Evolutionary conservation across 768 basidiomycete species (phyloP).

Genomic region (Dioszegia aurantiaca): DNA sequence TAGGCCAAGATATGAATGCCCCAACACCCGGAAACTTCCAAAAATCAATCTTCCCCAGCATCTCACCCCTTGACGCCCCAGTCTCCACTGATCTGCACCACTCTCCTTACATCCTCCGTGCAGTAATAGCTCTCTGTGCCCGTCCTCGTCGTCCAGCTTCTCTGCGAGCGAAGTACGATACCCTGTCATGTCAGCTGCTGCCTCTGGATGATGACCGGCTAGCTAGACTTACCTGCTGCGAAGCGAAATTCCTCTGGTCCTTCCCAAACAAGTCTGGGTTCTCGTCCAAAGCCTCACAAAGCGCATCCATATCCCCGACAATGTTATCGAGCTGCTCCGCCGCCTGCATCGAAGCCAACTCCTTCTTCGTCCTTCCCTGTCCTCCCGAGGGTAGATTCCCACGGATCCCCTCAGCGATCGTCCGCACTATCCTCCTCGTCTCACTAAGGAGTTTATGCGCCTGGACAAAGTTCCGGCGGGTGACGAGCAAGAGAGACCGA

Average conservation of each 20-base stretch:
- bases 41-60: neutral
- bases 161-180: conserved; percentile 92
- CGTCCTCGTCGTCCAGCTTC: conserved; percentile 88
- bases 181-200: conserved; percentile 59
- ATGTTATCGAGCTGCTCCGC: conserved; percentile 20
- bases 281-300: conserved; percentile 84
- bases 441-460: conserved; percentile 78
- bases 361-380: conserved; percentile 13
- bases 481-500: conserved; percentile 84
- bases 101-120: conserved; percentile 64
- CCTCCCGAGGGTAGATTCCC: conserved; percentile 15
- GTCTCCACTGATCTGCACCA: conserved; percentile 34
- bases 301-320: conserved; percentile 62
- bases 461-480: conserved; percentile 82
- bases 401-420: conserved; percentile 72
- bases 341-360: conserved; percentile 56
- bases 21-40: too few relatives aligned
- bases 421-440: conserved; percentile 83
- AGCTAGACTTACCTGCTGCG: conserved; percentile 71
- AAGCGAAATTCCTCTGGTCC: conserved; percentile 91
- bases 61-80: conserved; percentile 21
- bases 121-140: conserved; percentile 89
- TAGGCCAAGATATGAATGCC: too few relatives aligned
- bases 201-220: neutral
- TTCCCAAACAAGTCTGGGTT: conserved; percentile 88